Evolutionary conservation across 257 asterid species (phyloP), one percentile per base, ranked within the genome.

Genomic region (Avicennia marina): DNA sequence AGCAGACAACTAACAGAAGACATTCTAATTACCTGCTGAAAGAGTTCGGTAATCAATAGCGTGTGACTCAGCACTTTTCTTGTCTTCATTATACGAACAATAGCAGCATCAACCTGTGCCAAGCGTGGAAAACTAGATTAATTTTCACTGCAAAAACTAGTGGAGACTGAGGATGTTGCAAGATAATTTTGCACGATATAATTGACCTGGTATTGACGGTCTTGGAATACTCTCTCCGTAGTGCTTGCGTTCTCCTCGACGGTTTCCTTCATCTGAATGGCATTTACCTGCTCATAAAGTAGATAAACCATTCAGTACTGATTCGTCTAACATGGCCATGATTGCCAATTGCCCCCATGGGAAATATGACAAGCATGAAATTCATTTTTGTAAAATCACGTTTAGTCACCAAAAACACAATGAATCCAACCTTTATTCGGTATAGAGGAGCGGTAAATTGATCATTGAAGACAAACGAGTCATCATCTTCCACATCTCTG

Each of bases 61-160:
- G 93, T 91, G 77, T 91, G 98, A 59, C 96, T 89, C 54, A 91
- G 79, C 58, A 91, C 81, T 75, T 87, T 87, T 50, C 98, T 79
- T 20, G 98, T 88, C 87, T 91, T 88, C 98, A 91, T 91, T 63
- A 88, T 85, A 72, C 98, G 87, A 62, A 91, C 98, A 55, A 91
- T 88, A 56, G 98, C 96, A 57, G 98, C 98, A 80, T 91, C 98
- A 53, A 91, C 86, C 96, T 90, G 84, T 55, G 71, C 4, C 39
- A 60, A 57, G 20, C 17, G 55, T n/a, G 54, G 31, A 47, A 54
- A 41, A 9, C 22, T 31, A 27, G 39, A 48, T 65, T 53, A 58
- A 20, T 19, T 32, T 20, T 31, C 2, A 16, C 11, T 18, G 46
- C 45, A 6, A 45, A 60, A n/a, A n/a, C n/a, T n/a, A n/a, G n/a